Evolutionary conservation across 2,329 filamentous ascomycete genomes (phyloP).

Genomic region (Penicillium sp.): DNA sequence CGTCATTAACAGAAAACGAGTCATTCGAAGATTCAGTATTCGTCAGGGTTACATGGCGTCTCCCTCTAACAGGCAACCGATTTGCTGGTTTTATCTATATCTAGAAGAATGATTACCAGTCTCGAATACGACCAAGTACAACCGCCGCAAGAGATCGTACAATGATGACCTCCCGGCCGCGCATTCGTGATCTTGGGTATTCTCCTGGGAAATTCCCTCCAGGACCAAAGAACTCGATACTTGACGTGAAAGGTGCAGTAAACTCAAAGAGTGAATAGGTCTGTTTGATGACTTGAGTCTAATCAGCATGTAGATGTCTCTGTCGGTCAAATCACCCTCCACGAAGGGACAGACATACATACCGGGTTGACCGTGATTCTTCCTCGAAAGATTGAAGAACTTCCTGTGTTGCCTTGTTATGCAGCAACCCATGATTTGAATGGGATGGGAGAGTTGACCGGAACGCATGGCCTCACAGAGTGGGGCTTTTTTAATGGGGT

Average conservation of each 20-base stretch:
- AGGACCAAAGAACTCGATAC: slow-evolving; percentile 1
- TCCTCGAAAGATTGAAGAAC: neutral
- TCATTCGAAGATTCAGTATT: neutral
- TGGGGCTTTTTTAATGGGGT: slow-evolving; percentile 2
- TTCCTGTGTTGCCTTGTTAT: neutral
- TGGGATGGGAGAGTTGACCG: slow-evolving; percentile 6
- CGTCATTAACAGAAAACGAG: neutral
- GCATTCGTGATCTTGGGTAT: slow-evolving; percentile 7
- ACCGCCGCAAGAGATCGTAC: neutral
- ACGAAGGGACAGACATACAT: neutral
- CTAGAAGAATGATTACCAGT: neutral
- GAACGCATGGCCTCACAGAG: slow-evolving; percentile 2
- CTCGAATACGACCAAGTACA: neutral
- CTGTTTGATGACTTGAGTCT: neutral
- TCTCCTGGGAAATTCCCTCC: slow-evolving; percentile 1
- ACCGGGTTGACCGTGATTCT: neutral
- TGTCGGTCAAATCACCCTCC: slow-evolving; percentile 2
- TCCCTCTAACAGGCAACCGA: neutral
- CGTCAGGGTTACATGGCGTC: neutral
- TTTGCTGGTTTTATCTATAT: neutral
- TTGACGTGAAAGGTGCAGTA: neutral
- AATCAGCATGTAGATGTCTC: neutral
- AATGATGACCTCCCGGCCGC: neutral
- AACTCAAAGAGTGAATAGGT: neutral
- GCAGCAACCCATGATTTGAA: slow-evolving; percentile 1